Evolutionary conservation across 805 yeast genomes (phyloP).

Genomic region (Candida gorgasii): DNA sequence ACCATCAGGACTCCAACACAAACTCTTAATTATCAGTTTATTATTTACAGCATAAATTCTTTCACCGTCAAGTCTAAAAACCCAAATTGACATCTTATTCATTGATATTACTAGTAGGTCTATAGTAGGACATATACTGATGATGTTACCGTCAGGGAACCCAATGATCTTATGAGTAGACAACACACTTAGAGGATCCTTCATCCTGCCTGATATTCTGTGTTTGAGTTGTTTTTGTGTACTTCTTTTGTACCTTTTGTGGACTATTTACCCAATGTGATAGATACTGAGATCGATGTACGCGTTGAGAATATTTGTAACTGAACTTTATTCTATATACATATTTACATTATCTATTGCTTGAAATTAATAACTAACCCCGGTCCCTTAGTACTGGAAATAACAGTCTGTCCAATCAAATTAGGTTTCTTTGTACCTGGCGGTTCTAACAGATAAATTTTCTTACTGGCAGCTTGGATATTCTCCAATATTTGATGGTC

Average conservation of each 20-base stretch:
- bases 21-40: conserved; percentile 30
- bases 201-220: too few species aligned
- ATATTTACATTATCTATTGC: conserved; percentile 12
- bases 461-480: conserved; percentile 63
- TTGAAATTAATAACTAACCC: conserved; percentile 61
- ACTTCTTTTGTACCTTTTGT: not conserved
- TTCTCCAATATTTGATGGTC: conserved; percentile 76
- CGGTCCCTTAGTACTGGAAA: conserved; percentile 78
- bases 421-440: conserved; percentile 69
- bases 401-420: conserved; percentile 64
- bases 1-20: conserved; percentile 38
- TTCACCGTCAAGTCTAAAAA: conserved; percentile 56
- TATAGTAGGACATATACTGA: conserved; percentile 55
- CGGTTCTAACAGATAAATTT: conserved; percentile 55
- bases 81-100: conserved; percentile 50
- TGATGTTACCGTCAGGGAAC: conserved; percentile 36
- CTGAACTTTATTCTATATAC: too few species aligned
- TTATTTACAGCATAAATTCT: conserved; percentile 50
- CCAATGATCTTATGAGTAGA: conserved; percentile 21
- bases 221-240: not conserved
- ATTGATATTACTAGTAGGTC: conserved; percentile 52
- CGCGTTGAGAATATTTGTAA: too few species aligned
- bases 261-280: conserved; percentile 6
- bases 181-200: not conserved
- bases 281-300: too few species aligned